phyloP scores from a whole-genome alignment of 192 early-diverging fungal genomes.

The Thoreauomyces humboldtii region DNA sequence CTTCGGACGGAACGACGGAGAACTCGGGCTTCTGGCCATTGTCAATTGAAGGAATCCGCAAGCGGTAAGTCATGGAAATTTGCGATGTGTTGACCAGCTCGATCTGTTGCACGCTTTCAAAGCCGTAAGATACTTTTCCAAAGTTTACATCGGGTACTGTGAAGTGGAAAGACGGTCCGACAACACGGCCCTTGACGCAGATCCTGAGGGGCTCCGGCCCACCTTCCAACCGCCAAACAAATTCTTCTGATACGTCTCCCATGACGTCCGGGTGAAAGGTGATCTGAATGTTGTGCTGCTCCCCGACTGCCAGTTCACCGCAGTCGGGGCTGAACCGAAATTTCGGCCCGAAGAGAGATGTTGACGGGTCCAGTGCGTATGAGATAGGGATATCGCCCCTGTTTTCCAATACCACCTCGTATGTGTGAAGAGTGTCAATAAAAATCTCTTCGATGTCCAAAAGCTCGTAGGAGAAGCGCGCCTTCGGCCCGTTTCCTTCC shows the following conservation, averaged over 20 bases:
- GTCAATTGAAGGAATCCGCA: slow-evolving; percentile 33
- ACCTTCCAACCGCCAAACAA: slow-evolving; percentile 55
- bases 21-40: slow-evolving; percentile 33
- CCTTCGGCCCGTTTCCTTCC: slow-evolving; percentile 53
- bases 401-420: slow-evolving; percentile 58
- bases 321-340: slow-evolving; percentile 46
- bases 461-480: slow-evolving; percentile 51
- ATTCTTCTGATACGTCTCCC: slow-evolving; percentile 53
- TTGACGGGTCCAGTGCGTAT: slow-evolving; percentile 24
- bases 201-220: slow-evolving; percentile 39
- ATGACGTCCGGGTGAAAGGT: slow-evolving; percentile 45
- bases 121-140: slow-evolving; percentile 47
- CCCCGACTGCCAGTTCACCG: slow-evolving; percentile 43
- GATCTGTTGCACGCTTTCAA: slow-evolving; percentile 29
- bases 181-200: slow-evolving; percentile 44
- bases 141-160: slow-evolving; percentile 41
- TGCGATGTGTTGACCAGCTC: slow-evolving; percentile 49
- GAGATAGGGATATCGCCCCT: slow-evolving; percentile 49
- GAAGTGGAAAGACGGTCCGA: slow-evolving; percentile 60
- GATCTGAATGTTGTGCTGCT: slow-evolving; percentile 43
- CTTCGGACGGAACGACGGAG: slow-evolving; percentile 30
- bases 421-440: slow-evolving; percentile 53
- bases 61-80: slow-evolving; percentile 49
- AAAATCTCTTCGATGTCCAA: slow-evolving; percentile 54
- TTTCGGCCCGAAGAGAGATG: slow-evolving; percentile 43